Evolutionary conservation across 164 flowering plant species (phyloP), one percentile per base, ranked within the genome.

Genomic region (Santalum album): DNA sequence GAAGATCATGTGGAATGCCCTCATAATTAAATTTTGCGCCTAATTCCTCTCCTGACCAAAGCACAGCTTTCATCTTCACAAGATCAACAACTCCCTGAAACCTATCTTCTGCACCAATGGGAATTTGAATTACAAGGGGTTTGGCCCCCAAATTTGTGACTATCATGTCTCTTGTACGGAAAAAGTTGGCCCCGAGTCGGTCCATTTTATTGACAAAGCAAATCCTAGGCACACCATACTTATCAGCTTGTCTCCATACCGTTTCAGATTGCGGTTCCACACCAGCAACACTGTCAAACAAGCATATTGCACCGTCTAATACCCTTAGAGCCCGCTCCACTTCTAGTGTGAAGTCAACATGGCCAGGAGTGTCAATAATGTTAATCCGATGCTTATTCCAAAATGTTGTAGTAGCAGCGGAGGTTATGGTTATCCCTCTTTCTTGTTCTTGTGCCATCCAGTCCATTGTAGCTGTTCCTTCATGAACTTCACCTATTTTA

Each of bases 391-490:
- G 92, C 11, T 81, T 77, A 69, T 92, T 61, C 99, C 99, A 92
- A 68, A 70, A 80, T 9, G 97, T 75, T 38, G 97, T 89, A 12
- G 99, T 92, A 34, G 97, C 96, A 54, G 99, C 99, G 54, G 97
- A 92, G 19, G 97, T 89, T 18, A 92, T 92, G 36, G 99, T 92
- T 39, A 92, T 92, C 60, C 97, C 99, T 70, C 96, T 80, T 74
- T 92, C 99, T 66, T 87, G 91, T 60, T 92, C 97, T 62, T 89
- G 99, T 59, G 85, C 99, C 99, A 94, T 87, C 97, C 97, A 87
- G 67, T 90, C 99, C 99, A 94, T 94, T 34, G 97, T 94, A 42
- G 97, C 99, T 11, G 96, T 86, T 59, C 97, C 99, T 57, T 85
- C 97, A 57, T 92, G 99, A 20, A 94, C 97, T 68, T 94, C 97